A percentile compares a stretch with the other conserved stretches of the same genome.
phyloP scores from a whole-genome alignment of 331 rosid genomes.

The Rhamnella rubrinervis region DNA sequence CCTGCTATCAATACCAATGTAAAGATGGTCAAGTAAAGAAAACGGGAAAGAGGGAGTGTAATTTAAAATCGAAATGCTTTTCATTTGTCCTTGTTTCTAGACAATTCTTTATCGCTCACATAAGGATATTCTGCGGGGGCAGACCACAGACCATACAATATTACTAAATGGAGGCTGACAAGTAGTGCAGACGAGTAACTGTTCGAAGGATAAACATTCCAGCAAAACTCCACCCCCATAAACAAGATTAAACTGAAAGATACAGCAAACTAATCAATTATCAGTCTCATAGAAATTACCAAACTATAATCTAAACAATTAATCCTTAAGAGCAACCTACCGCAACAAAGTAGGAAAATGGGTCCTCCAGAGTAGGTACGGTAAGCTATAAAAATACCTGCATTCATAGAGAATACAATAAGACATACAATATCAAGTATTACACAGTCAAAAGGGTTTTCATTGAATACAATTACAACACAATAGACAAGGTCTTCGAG shows the following conservation, averaged over 20 bases:
- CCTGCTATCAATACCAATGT: neutral
- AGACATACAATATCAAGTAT: no score
- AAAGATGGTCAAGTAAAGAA: neutral
- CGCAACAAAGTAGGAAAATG: constrained; percentile 59
- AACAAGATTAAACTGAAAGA: constrained; percentile 63
- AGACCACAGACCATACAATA: constrained; percentile 81
- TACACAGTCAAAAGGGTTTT: no score
- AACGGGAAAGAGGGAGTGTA: neutral
- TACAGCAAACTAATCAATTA: constrained; percentile 9
- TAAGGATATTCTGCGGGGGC: constrained; percentile 71
- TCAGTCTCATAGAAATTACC: neutral
- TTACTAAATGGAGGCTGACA: constrained; percentile 59
- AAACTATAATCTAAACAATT: neutral
- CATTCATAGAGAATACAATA: neutral
- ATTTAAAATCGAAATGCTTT: neutral
- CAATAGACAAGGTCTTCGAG: no score
- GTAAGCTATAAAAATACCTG: constrained; percentile 91
- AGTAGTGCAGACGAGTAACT: constrained; percentile 60
- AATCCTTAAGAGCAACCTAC: constrained; percentile 31
- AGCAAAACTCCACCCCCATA: constrained; percentile 78
- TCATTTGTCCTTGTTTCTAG: constrained; percentile 43
- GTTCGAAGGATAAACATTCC: constrained; percentile 85
- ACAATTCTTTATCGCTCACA: constrained; percentile 30
- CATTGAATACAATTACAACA: no score
- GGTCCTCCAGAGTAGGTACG: constrained; percentile 84